Conservation (phyloP, 1,284 basidiomycete species). For the Papiliotrema nemorosa region DNA sequence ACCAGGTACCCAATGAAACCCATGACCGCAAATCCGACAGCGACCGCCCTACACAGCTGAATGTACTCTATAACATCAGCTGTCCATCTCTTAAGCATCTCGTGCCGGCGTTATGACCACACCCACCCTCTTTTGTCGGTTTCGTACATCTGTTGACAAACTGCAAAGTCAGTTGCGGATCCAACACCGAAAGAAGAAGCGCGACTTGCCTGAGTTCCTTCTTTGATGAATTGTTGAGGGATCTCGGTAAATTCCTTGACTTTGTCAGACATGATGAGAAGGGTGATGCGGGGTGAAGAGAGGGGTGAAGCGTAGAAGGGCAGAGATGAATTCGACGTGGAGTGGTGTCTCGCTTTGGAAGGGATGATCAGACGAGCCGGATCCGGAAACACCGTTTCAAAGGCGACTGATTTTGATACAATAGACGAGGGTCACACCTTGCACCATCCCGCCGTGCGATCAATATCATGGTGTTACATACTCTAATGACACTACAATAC, state of each 20-base stretch:
- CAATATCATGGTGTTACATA: no score
- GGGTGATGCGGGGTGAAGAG: background rate
- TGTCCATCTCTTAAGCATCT: background rate
- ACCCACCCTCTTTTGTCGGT: constrained; percentile 78
- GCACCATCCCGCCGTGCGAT: no score
- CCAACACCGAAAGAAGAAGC: no score
- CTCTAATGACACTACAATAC: constrained; percentile 28
- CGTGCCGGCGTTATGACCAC: background rate
- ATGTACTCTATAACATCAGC: constrained; percentile 68
- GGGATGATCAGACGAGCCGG: no score
- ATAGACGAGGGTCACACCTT: no score
- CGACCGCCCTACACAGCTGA: constrained; percentile 89
- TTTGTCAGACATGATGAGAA: constrained; percentile 62
- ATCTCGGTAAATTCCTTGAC: constrained; percentile 86
- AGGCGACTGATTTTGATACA: no score
- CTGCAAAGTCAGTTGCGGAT: no score
- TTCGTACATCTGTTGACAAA: constrained; percentile 97
- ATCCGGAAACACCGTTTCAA: no score
- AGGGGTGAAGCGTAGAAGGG: background rate
- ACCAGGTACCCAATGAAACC: constrained; percentile 97
- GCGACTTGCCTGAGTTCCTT: constrained; percentile 81
- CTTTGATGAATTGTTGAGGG: constrained; percentile 85
- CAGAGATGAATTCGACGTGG: background rate
- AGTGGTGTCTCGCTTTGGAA: background rate
- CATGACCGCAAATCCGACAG: constrained; percentile 93